Base-by-base conservation (phyloP, 176 grass and related monocot genomes). In the Otatea glauca region DNA sequence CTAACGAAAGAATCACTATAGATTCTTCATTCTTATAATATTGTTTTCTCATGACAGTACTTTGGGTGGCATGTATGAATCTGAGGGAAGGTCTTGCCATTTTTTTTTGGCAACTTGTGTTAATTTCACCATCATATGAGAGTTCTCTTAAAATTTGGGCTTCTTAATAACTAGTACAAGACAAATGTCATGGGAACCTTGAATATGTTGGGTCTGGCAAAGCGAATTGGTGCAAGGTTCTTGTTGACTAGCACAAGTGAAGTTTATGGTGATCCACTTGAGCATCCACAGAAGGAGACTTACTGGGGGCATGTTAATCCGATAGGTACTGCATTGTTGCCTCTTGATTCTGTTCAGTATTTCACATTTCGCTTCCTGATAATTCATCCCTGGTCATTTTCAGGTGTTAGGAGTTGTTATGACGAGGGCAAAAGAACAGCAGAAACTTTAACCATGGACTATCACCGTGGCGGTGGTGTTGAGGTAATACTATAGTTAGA, bases 241-340 rank as follows among this genome's bases (percentile, higher is more conserved):
- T 93, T 97, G 56, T 75, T 94, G 63, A 94, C 92, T 50, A 92
- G 90, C 73, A 97, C 95, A 73, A 92, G 90, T 71, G 95, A 97
- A 89, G 95, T 97, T 53, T 97, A 97, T 70, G 95, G 95, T 72
- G 95, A 97, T 85, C 95, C 92, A 3, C 95, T 97, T 78, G 90
- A 97, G 75, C 95, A 97, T 84, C 92, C 95, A 65, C 95, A 97
- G 77, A 94, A 90, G 63, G 95, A 97, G 58, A 89, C 89, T 48
- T 97, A 97, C 17, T 94, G 95, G 95, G 92, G 95, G 68, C 93
- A 97, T 85, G 95, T 97, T 80, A 97, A 97, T 67, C 95, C 95
- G 67, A 97, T 97, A 51, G 95, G 92, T 97, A 91, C 73, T 72
- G 55, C 16, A 39, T 51, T 53, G 16, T 32, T 20, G 29, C 25